Percentiles rank a stretch among this genome's conserved stretches.
Evolutionary conservation across 2,329 filamentous ascomycete species (phyloP).

Genomic region (Aspergillus clavatus): DNA sequence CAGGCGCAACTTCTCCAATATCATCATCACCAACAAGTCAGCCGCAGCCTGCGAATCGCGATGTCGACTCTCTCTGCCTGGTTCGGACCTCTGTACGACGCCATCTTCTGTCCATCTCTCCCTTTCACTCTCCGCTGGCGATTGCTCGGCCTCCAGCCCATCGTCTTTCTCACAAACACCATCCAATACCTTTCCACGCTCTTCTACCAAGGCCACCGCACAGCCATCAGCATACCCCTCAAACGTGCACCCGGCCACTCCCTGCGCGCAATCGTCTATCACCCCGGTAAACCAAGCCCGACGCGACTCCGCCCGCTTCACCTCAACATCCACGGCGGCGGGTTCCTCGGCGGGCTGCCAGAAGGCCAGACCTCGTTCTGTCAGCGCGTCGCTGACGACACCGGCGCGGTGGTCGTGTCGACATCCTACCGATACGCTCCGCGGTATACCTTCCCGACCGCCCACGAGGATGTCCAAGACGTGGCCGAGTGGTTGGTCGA

Average conservation of each 20-base stretch:
- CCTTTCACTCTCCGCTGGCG: conserved; percentile 42
- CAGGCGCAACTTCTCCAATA: not conserved
- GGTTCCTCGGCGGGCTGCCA: conserved; percentile 10
- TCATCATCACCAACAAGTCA: not conserved
- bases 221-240: conserved; percentile 6
- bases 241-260: conserved; percentile 4
- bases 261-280: conserved; percentile 9
- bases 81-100: conserved; percentile 19
- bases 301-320: conserved; percentile 3
- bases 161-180: conserved; percentile 36
- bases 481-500: conserved; percentile 38
- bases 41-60: no score
- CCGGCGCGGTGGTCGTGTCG: conserved; percentile 39
- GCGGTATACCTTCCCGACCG: conserved; percentile 38
- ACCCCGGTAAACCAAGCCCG: not conserved
- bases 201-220: conserved; percentile 2
- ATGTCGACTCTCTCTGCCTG: conserved; percentile 2
- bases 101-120: conserved; percentile 34
- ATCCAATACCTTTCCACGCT: conserved; percentile 27
- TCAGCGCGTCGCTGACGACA: conserved; percentile 32
- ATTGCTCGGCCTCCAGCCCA: conserved; percentile 41
- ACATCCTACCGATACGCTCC: conserved; percentile 42
- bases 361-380: conserved; percentile 13
- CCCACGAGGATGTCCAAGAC: conserved; percentile 43
- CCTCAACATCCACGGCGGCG: conserved; percentile 14